Evolutionary conservation across 306 rosid species (phyloP).

Genomic region (Trifolium fragiferum): DNA sequence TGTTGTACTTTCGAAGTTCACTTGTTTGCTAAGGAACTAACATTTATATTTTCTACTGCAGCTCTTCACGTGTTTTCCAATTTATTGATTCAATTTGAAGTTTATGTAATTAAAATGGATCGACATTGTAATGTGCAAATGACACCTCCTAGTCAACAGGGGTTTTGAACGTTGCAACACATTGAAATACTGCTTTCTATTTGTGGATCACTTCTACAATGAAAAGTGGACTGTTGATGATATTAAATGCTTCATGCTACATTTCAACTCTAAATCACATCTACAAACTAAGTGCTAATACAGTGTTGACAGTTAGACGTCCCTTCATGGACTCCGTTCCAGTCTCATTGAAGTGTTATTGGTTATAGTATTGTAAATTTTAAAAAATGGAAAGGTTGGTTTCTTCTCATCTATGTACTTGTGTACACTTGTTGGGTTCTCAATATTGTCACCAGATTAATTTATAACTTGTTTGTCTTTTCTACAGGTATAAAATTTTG

Average conservation of each 20-base stretch:
- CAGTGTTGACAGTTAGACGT: constrained; percentile 61
- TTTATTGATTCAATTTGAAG: constrained; percentile 40
- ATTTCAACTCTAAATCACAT: constrained; percentile 40
- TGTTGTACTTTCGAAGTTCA: not conserved
- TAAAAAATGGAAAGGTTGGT: constrained; percentile 78
- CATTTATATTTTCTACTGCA: constrained; percentile 45
- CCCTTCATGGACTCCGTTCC: constrained; percentile 64
- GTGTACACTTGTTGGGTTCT: constrained; percentile 17
- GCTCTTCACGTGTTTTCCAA: constrained; percentile 45
- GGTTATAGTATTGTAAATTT: constrained; percentile 48
- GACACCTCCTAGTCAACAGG: constrained; percentile 50
- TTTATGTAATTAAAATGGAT: constrained; percentile 43
- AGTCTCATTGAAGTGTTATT: constrained; percentile 56
- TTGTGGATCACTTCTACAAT: constrained; percentile 45
- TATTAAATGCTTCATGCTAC: constrained; percentile 54
- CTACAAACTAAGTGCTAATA: constrained; percentile 56
- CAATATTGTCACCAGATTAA: constrained; percentile 30
- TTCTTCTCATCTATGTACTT: constrained; percentile 34
- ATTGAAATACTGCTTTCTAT: constrained; percentile 51
- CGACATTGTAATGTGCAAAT: constrained; percentile 29
- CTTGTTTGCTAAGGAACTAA: constrained; percentile 7
- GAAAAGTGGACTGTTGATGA: constrained; percentile 59
- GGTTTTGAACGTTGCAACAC: constrained; percentile 58
- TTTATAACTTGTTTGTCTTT: constrained; percentile 22
- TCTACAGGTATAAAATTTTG: constrained; percentile 71